These are phyloP conservation scores for Mangifera indica DNA, from an alignment of 345 rosid species.

Conservation along the genomic window DNA sequence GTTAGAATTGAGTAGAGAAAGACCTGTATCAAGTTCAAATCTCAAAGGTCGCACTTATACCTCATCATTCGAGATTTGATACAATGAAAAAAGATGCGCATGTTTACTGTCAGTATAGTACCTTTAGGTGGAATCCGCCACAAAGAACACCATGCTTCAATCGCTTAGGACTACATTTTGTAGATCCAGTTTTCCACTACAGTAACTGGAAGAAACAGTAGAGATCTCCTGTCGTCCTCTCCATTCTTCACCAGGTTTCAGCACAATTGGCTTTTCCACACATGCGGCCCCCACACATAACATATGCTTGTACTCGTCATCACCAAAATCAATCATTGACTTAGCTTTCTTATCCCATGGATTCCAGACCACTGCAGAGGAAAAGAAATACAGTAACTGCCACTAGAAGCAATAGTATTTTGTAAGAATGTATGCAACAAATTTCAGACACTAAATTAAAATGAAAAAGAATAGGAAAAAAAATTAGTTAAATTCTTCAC, in stretches of 20 bases:
- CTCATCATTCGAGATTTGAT: not conserved
- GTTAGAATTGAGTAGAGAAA: not conserved
- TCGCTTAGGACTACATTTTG: slow-evolving; percentile 33
- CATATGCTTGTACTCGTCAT: slow-evolving; percentile 61
- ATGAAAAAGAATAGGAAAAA: too few relatives aligned
- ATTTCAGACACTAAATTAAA: too few relatives aligned
- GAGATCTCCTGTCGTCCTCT: slow-evolving; percentile 53
- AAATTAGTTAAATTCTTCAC: too few relatives aligned
- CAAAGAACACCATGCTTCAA: slow-evolving; percentile 10
- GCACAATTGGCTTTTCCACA: slow-evolving; percentile 49
- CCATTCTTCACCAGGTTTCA: slow-evolving; percentile 71
- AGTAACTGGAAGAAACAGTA: slow-evolving; percentile 58
- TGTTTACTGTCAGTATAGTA: slow-evolving; percentile 6
- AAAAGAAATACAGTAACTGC: not conserved
- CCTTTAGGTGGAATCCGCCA: slow-evolving; percentile 28
- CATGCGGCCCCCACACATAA: slow-evolving; percentile 60
- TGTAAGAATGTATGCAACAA: too few relatives aligned
- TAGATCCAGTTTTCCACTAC: slow-evolving; percentile 62
- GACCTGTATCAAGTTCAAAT: not conserved
- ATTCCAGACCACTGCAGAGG: slow-evolving; percentile 58
- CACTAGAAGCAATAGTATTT: not conserved
- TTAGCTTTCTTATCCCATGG: slow-evolving; percentile 67
- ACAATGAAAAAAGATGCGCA: not conserved
- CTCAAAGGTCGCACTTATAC: not conserved
- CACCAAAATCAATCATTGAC: slow-evolving; percentile 52